Evolutionary conservation across 768 basidiomycete species (phyloP).

Genomic region (Tremella yokohamensis): DNA sequence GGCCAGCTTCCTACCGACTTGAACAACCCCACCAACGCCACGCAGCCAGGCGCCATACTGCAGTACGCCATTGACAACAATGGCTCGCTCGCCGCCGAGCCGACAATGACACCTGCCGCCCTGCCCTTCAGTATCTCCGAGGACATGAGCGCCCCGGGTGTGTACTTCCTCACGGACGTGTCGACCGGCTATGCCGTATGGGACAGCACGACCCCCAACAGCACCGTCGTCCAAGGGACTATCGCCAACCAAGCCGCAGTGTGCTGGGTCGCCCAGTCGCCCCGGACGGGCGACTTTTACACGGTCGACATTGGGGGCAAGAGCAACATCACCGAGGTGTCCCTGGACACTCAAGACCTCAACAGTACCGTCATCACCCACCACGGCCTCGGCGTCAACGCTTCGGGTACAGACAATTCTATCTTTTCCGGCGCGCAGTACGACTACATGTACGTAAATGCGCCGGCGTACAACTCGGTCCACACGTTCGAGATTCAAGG

Average conservation of each 20-base stretch:
- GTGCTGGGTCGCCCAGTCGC: slow-evolving; percentile 14
- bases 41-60: not conserved
- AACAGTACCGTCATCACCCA: slow-evolving; percentile 5
- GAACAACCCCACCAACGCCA: slow-evolving; percentile 10
- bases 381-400: not conserved
- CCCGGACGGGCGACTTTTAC: slow-evolving; percentile 6
- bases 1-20: slow-evolving; percentile 8
- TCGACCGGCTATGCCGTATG: slow-evolving; percentile 4
- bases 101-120: slow-evolving; percentile 3
- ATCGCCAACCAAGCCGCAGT: slow-evolving; percentile 11
- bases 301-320: not conserved
- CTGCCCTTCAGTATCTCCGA: slow-evolving; percentile 11
- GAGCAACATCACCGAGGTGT: slow-evolving; percentile 13
- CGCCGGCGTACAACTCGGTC: slow-evolving; percentile 1
- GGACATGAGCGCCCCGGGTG: not conserved
- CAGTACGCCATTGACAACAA: slow-evolving; percentile 2
- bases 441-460: slow-evolving; percentile 6
- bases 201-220: not conserved
- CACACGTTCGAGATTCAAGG: slow-evolving; percentile 5
- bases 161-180: slow-evolving; percentile 12
- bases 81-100: not conserved
- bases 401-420: slow-evolving; percentile 6
- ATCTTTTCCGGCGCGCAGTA: not conserved
- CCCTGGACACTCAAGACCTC: not conserved
- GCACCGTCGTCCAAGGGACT: not conserved